These are phyloP conservation scores for Hanseniaspora uvarum DNA, from an alignment of 1,139 yeast species.

Conservation along the genomic window DNA sequence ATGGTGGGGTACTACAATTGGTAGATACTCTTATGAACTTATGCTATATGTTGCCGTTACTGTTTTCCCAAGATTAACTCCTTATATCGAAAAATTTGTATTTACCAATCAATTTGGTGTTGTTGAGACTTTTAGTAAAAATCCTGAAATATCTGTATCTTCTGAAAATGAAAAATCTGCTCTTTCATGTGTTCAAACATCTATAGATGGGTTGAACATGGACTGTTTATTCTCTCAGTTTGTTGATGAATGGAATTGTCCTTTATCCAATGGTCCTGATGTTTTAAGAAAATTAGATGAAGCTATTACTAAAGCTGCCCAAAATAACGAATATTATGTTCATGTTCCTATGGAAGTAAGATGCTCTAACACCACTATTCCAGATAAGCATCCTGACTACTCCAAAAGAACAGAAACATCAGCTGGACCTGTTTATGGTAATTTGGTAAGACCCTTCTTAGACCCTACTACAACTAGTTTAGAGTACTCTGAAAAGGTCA, in stretches of 20 bases:
- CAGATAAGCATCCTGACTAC: slow-evolving; percentile 34
- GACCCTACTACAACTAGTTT: slow-evolving; percentile 63
- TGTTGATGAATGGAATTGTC: slow-evolving; percentile 95
- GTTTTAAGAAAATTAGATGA: slow-evolving; percentile 55
- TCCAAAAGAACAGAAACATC: slow-evolving; percentile 37
- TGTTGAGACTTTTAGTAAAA: slow-evolving; percentile 56
- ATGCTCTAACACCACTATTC: slow-evolving; percentile 71
- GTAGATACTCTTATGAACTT: slow-evolving; percentile 69
- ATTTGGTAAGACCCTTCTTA: slow-evolving; percentile 65
- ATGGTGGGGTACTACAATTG: slow-evolving; percentile 76
- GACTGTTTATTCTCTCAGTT: slow-evolving; percentile 90
- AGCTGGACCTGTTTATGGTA: slow-evolving; percentile 77
- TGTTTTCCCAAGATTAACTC: slow-evolving; percentile 64
- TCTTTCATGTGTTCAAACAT: slow-evolving; percentile 45
- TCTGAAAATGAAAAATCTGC: slow-evolving; percentile 4
- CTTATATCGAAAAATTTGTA: slow-evolving; percentile 71
- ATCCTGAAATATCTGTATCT: slow-evolving; percentile 41
- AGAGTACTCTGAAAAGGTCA: slow-evolving; percentile 45
- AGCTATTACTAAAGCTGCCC: slow-evolving; percentile 53
- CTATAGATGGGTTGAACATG: slow-evolving; percentile 85
- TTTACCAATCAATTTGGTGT: slow-evolving; percentile 75
- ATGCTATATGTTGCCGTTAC: slow-evolving; percentile 72
- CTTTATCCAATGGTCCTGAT: slow-evolving; percentile 64
- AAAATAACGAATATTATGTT: slow-evolving; percentile 56
- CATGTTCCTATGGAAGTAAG: slow-evolving; percentile 95